Conservation (phyloP, 2,329 filamentous ascomycete genomes). For the Paecilomyces fulvus region DNA sequence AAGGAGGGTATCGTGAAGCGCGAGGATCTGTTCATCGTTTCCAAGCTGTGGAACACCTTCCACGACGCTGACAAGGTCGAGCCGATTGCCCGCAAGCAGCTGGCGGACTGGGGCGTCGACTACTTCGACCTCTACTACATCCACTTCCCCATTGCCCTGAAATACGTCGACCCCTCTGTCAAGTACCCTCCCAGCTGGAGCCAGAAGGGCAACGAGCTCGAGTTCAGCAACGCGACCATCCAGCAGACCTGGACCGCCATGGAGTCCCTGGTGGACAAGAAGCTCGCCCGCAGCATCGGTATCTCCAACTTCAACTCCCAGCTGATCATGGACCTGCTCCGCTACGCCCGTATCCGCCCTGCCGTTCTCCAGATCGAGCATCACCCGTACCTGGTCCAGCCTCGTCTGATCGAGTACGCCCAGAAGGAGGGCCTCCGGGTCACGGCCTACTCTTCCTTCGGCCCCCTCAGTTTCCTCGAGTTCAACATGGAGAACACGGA, state of each 20-base stretch:
- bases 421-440: constrained; percentile 62
- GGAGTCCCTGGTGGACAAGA: constrained; percentile 62
- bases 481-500: constrained; percentile 62
- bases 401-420: constrained; percentile 60
- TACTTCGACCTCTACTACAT: constrained; percentile 88
- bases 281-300: constrained; percentile 65
- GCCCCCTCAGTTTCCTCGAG: constrained; percentile 70
- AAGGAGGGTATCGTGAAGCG: constrained; percentile 73
- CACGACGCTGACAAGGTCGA: constrained; percentile 71
- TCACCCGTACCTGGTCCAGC: constrained; percentile 79
- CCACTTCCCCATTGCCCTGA: constrained; percentile 80
- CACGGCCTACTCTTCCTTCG: constrained; percentile 79
- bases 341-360: constrained; percentile 65
- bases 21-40: constrained; percentile 83
- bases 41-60: constrained; percentile 90
- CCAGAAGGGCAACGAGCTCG: constrained; percentile 54
- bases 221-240: constrained; percentile 60
- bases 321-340: constrained; percentile 69
- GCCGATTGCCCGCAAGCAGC: constrained; percentile 66
- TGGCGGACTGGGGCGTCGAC: constrained; percentile 73
- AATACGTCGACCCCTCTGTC: constrained; percentile 71
- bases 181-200: constrained; percentile 75
- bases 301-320: constrained; percentile 76
- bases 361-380: constrained; percentile 82
- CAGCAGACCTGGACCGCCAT: constrained; percentile 77